These are phyloP conservation scores for Nakaseomyces kungkrabaensis DNA, from an alignment of 1,139 yeast genomes.

Conservation along the genomic window DNA sequence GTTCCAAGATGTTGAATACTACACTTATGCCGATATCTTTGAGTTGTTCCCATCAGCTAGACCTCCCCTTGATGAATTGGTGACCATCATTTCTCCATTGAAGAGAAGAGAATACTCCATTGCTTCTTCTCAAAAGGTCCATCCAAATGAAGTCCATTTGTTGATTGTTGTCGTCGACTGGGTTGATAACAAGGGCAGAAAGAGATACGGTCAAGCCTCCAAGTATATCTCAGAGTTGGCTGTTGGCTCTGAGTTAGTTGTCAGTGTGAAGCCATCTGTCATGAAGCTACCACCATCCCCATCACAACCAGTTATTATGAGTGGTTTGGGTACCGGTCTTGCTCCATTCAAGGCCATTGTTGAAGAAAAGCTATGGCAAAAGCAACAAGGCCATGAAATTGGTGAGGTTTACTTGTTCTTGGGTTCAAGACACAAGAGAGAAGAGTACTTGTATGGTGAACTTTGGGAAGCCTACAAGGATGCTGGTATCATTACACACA, in stretches of 20 bases:
- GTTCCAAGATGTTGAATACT: constrained; percentile 77
- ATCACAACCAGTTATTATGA: constrained; percentile 87
- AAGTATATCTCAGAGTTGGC: constrained; percentile 71
- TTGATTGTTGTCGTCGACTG: constrained; percentile 95
- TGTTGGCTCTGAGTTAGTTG: constrained; percentile 81
- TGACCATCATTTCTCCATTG: constrained; percentile 67
- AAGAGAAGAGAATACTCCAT: constrained; percentile 98
- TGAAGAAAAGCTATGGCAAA: constrained; percentile 93
- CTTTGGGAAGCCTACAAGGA: constrained; percentile 93
- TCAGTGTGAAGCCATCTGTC: constrained; percentile 91
- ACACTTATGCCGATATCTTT: constrained; percentile 72
- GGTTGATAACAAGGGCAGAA: constrained; percentile 79
- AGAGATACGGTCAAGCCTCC: constrained; percentile 90
- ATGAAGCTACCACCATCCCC: constrained; percentile 90
- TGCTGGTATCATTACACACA: constrained; percentile 85
- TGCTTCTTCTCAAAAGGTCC: constrained; percentile 90
- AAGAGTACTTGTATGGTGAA: constrained; percentile 94
- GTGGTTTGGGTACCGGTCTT: constrained; percentile 95
- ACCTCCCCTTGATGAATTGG: constrained; percentile 66
- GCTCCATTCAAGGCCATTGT: constrained; percentile 98
- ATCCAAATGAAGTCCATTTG: constrained; percentile 83
- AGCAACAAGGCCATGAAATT: constrained; percentile 76
- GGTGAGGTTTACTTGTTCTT: constrained; percentile 83
- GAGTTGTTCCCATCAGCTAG: constrained; percentile 74
- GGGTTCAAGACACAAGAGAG: constrained; percentile 94